A percentile compares a stretch with the other conserved stretches of the same genome.
Evolutionary conservation across 768 basidiomycete genomes (phyloP).

Genomic region (Mycena rosella): DNA sequence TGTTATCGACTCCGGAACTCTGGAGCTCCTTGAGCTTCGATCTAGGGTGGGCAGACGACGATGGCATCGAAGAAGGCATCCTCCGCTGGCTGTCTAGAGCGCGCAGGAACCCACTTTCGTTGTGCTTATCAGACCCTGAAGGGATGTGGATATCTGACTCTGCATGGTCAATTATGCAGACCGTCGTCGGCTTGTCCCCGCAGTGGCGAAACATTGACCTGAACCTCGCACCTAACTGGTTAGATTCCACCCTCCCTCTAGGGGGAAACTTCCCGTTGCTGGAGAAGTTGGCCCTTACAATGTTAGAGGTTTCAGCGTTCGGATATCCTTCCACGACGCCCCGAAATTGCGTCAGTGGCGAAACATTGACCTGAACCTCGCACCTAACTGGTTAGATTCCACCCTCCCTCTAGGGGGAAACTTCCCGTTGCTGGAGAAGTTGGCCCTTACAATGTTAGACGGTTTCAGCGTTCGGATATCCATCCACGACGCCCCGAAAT

Average conservation of each 20-base stretch:
- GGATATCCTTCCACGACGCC: not conserved
- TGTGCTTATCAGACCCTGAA: not conserved
- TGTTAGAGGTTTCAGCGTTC: not conserved
- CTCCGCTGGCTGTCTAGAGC: constrained; percentile 9
- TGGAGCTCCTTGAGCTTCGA: constrained; percentile 29
- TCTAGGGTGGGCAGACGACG: too few species aligned
- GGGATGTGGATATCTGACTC: too few species aligned
- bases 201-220: not conserved
- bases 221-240: not conserved
- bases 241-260: too few species aligned
- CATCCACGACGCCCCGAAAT: constrained; percentile 6
- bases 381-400: too few species aligned
- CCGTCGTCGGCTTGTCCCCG: not conserved
- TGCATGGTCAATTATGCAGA: not conserved
- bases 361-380: too few species aligned
- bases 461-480: not conserved
- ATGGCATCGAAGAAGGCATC: not conserved
- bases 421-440: constrained; percentile 13
- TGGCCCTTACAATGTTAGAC: too few species aligned
- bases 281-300: too few species aligned
- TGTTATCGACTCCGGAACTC: constrained; percentile 27
- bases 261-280: not conserved
- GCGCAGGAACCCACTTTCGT: not conserved
- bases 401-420: not conserved
- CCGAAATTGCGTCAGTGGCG: constrained; percentile 15